A percentile compares a stretch with the other conserved stretches of the same genome.
Evolutionary conservation across 2,329 filamentous ascomycete species (phyloP).

Genomic region (Hypoxylon sp.): DNA sequence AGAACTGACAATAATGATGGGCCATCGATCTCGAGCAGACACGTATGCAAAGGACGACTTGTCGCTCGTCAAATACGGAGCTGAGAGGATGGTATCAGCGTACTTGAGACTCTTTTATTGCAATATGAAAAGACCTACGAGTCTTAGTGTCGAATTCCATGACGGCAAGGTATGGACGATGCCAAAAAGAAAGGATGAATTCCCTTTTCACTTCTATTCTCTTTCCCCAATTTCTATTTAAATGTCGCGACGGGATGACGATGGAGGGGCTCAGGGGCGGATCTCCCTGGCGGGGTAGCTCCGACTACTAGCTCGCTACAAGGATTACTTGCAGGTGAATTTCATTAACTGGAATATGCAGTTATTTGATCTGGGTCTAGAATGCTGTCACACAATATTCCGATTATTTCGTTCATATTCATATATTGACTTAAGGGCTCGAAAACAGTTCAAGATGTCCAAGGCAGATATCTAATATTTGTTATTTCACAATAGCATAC

Average conservation of each 20-base stretch:
- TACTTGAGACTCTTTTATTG: no score
- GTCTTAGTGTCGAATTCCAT: conserved; percentile 82
- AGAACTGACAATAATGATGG: conserved; percentile 79
- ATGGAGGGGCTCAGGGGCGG: conserved; percentile 21
- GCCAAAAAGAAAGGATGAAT: no score
- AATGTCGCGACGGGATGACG: neutral
- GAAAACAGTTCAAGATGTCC: no score
- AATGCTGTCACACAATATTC: no score
- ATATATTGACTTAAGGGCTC: no score
- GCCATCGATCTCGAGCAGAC: conserved; percentile 89
- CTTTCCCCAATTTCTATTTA: neutral
- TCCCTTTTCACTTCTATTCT: neutral
- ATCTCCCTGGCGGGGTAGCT: conserved; percentile 31
- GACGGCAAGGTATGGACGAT: neutral
- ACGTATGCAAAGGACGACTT: conserved; percentile 84
- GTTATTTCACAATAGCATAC: no score
- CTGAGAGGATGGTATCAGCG: conserved; percentile 53
- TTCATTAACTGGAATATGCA: neutral
- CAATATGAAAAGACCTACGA: no score
- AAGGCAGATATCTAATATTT: no score
- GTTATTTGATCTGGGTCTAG: no score
- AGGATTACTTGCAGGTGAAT: neutral
- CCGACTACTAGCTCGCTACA: neutral
- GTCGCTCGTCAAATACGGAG: conserved; percentile 80
- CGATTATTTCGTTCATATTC: no score